Base-by-base conservation (phyloP, 305 asterid species). In the Fraxinus dipetala region DNA sequence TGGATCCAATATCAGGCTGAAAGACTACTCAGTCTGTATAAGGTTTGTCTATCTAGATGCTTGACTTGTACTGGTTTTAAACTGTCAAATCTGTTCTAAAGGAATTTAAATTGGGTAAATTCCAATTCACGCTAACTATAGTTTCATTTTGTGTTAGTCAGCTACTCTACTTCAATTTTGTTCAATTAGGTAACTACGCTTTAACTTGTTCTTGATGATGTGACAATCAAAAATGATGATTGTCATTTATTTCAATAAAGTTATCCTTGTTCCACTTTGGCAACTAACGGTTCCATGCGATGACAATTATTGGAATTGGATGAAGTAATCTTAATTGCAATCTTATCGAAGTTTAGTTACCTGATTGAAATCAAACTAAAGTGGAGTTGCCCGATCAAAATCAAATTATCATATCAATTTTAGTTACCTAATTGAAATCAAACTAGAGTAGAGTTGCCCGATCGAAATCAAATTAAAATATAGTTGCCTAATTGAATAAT, bases 31-130 rank as follows among this genome's bases (percentile, higher is more conserved):
- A 69, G 75, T 73, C 87, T 82, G 80, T 80, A 72, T 79, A 83
- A 91, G 96, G 94, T 91, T 81, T 45, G 90, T 86, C 80, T 34
- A 54, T 84, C 87, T 32, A 77, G 35, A 81, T 30, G 43, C 59
- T 54, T 75, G 72, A 74, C 76, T 74, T 81, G 34, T 32, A 72
- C 43, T 56, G 24, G 43, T 56, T 34, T n/a, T 59, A 73, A 72
- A 70, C 38, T 38, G 32, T 45, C 9, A 72, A 14, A 30, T 40
- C 36, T 32, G 40, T 77, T 28, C 70, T 24, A 20, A 34, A 43
- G 59, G n/a, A 77, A 35, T 54, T 26, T 48, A 14, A 26, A 59
- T 59, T 20, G 69, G 69, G 69, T 20, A 59, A 59, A 59, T 59
- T 59, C 69, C 69, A 20, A 20, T 59, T 59, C 30, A 0, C 13